phyloP scores from a whole-genome alignment of 768 basidiomycete genomes.

The Leccinum barrowsii region DNA sequence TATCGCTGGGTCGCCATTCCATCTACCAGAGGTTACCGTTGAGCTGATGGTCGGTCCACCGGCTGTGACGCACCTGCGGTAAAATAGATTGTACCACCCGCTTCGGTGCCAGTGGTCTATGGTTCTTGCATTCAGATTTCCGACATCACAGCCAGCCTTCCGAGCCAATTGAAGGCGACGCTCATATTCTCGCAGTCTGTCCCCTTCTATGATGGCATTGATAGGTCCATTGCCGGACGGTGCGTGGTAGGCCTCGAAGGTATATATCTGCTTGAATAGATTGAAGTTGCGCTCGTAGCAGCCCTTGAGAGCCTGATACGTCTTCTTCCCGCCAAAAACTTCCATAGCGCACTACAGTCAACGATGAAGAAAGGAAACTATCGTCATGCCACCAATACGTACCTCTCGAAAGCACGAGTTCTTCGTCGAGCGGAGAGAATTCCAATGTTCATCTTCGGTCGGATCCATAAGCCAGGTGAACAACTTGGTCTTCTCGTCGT shows the following conservation, averaged over 20 bases:
- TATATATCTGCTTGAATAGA: conserved; percentile 78
- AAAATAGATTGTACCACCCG: conserved; percentile 76
- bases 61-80: conserved; percentile 46
- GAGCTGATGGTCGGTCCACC: not conserved
- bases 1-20: conserved; percentile 64
- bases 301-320: conserved; percentile 80
- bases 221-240: conserved; percentile 37
- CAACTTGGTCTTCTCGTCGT: conserved; percentile 75
- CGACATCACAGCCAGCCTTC: conserved; percentile 64
- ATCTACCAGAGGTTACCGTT: conserved; percentile 38
- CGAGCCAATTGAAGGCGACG: conserved; percentile 64
- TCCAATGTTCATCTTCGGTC: conserved; percentile 75
- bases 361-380: conserved; percentile 1
- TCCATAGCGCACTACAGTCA: conserved; percentile 57
- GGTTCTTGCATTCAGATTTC: conserved; percentile 67
- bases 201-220: conserved; percentile 49
- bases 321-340: conserved; percentile 73
- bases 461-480: conserved; percentile 77
- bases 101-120: conserved; percentile 77
- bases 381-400: conserved; percentile 4
- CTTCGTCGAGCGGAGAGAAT: conserved; percentile 71
- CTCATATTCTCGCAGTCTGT: conserved; percentile 69
- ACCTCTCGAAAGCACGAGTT: conserved; percentile 83
- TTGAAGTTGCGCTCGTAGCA: conserved; percentile 86
- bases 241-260: conserved; percentile 53